Conservation (phyloP, 345 rosid species). For the Gossypium longicalyx region DNA sequence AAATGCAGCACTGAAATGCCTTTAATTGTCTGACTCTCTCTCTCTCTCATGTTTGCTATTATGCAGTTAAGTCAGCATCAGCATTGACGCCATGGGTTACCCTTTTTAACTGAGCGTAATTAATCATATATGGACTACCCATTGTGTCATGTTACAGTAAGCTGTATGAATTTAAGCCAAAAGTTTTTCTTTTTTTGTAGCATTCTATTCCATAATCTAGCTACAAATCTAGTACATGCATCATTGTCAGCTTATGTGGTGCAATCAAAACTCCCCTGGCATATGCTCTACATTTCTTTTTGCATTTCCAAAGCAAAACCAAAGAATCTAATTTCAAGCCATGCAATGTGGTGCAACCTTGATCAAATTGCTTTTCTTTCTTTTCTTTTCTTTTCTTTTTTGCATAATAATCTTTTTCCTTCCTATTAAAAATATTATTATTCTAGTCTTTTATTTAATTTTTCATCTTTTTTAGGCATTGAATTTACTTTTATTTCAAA, state of each 20-base stretch:
- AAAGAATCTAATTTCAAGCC: not conserved
- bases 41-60: slow-evolving; percentile 3
- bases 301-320: not conserved
- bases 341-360: no score
- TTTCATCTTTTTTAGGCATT: no score
- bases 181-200: no score
- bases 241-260: not conserved
- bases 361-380: no score
- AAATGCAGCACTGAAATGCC: slow-evolving; percentile 35
- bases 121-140: not conserved
- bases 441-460: no score
- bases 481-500: no score
- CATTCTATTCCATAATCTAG: not conserved
- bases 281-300: not conserved
- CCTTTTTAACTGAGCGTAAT: slow-evolving; percentile 5
- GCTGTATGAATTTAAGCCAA: not conserved
- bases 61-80: slow-evolving; percentile 38
- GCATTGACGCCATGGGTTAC: slow-evolving; percentile 29
- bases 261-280: not conserved
- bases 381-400: no score
- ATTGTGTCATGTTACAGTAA: not conserved
- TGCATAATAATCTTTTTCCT: no score
- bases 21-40: slow-evolving; percentile 34
- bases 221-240: not conserved
- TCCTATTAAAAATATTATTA: no score